Base-by-base conservation (phyloP, 1,284 basidiomycete genomes). In the Leccinum subrobustum region DNA sequence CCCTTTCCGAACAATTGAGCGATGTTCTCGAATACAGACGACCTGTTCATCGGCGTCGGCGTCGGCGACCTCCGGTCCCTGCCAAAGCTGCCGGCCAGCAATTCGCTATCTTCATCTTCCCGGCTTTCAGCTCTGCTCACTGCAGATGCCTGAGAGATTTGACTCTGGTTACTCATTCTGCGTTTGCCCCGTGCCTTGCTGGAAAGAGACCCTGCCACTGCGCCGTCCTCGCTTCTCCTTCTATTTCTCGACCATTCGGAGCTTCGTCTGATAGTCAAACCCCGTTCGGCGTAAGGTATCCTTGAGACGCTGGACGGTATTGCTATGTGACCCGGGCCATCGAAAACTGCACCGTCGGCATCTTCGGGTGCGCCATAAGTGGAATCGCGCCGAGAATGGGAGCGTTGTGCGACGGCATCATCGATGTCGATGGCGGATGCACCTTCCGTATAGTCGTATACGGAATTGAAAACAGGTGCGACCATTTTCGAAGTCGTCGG, bases 361-460 rank as follows among this genome's bases (percentile, higher is more conserved):
- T 80, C 77, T 57, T 82, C 83, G 27, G 64, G 52, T 31, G 48
- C 61, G 20, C 81, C 85, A 60, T 88, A 85, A 37, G 79, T 76
- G 4, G 91, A 91, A 67, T 89, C 85, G n/a, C 85, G 81, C 47
- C 88, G 80, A 27, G 82, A 73, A 47, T 75, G 80, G 55, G 80
- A 77, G 58, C 68, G 77, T 64, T 78, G 83, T 39, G 78, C 76
- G 31, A 87, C 67, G 18, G 82, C 90, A 63, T 79, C 73, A 60
- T 82, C 73, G 56, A 93, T 91, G 63, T 92, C 91, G 42, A 85
- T 77, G 8, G 84, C 79, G n/a, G 88, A 88, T 39, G 91, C 91
- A 42, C 91, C 91, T 67, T 93, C 91, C 4, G 91, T 92, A 72
- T 93, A 93, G 76, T 93, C 91, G 67, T 88, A 52, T 12, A 59